phyloP scores from a whole-genome alignment of 768 basidiomycete species.

The Pleurotus salmoneostramineus region DNA sequence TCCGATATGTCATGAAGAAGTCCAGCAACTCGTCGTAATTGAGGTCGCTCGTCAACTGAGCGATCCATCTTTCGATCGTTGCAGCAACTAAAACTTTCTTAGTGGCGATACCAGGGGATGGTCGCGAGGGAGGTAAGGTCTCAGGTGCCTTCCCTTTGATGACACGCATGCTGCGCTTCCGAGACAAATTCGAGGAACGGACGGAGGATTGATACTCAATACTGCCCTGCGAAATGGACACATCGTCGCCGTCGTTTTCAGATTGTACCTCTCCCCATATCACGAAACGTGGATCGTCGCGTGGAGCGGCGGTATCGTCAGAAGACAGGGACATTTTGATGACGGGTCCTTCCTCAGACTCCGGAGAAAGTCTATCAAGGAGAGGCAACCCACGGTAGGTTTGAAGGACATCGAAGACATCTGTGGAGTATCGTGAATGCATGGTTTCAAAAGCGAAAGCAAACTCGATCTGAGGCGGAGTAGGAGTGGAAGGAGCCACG shows the following conservation, averaged over 20 bases:
- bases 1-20: conserved; percentile 90
- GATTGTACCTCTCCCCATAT: conserved; percentile 72
- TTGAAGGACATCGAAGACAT: conserved; percentile 79
- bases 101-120: conserved; percentile 21
- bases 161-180: conserved; percentile 24
- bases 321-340: conserved; percentile 67
- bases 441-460: conserved; percentile 44
- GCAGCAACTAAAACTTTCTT: conserved; percentile 74
- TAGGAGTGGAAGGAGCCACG: conserved; percentile 7
- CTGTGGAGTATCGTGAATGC: conserved; percentile 64
- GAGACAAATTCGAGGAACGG: conserved; percentile 30
- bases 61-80: conserved; percentile 91
- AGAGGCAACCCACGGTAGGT: conserved; percentile 75
- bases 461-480: conserved; percentile 16
- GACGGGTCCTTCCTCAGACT: conserved; percentile 57
- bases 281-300: conserved; percentile 88
- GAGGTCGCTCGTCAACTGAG: conserved; percentile 82
- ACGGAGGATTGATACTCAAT: conserved; percentile 32
- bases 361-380: conserved; percentile 60
- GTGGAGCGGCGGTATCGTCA: conserved; percentile 68
- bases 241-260: conserved; percentile 29
- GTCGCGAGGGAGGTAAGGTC: conserved; percentile 16
- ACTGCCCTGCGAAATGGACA: conserved; percentile 34
- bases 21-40: conserved; percentile 85
- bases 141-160: conserved; percentile 27